These are phyloP conservation scores for Tremella fuciformis DNA, from an alignment of 768 basidiomycete species.

Conservation along the genomic window DNA sequence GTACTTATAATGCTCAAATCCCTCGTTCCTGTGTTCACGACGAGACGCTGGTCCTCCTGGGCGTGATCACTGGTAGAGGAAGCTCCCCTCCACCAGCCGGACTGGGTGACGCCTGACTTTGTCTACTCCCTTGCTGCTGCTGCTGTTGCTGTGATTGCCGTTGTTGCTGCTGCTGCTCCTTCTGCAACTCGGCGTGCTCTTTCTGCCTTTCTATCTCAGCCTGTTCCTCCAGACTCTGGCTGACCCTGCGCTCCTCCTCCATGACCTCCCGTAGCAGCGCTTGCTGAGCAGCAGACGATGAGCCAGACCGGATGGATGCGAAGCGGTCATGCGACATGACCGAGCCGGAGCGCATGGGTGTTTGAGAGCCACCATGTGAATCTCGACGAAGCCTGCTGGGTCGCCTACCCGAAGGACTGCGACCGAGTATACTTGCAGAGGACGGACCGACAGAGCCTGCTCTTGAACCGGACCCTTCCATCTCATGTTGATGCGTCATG, in stretches of 20 bases:
- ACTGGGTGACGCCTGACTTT: too few relatives aligned
- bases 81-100: too few relatives aligned
- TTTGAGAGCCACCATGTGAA: background rate
- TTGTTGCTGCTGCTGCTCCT: too few relatives aligned
- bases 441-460: background rate
- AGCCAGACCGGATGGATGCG: background rate
- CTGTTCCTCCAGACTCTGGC: conserved; percentile 8
- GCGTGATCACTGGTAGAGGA: too few relatives aligned
- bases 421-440: background rate
- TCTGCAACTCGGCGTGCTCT: background rate
- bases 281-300: conserved; percentile 14
- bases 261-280: conserved; percentile 26
- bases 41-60: too few relatives aligned
- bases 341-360: background rate
- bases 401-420: conserved; percentile 26
- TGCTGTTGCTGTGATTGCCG: too few relatives aligned
- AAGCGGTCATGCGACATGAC: conserved; percentile 6
- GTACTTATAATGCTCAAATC: too few relatives aligned
- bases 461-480: background rate
- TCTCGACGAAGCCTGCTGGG: conserved; percentile 11
- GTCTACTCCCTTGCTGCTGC: too few relatives aligned
- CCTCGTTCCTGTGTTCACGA: too few relatives aligned
- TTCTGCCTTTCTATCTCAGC: conserved; percentile 19
- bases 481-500: background rate
- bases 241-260: conserved; percentile 24